Evolutionary conservation across 2,329 filamentous ascomycete genomes (phyloP).

Genomic region (Cercospora zeina): DNA sequence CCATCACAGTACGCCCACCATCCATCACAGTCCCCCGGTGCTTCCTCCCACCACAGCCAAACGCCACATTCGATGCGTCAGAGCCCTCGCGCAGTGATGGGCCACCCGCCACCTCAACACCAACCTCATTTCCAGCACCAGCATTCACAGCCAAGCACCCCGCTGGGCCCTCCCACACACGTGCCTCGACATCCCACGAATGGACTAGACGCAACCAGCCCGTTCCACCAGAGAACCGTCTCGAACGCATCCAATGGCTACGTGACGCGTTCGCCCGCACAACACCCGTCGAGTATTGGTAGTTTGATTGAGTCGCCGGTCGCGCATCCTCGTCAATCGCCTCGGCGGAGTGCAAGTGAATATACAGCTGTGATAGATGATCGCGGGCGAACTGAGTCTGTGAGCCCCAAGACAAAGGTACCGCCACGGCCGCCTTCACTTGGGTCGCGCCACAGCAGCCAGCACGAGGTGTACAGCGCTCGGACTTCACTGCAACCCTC

Average conservation of each 20-base stretch:
- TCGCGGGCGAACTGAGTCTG: conserved; percentile 68
- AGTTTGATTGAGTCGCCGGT: conserved; percentile 47
- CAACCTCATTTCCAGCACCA: conserved; percentile 29
- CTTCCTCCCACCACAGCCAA: conserved; percentile 38
- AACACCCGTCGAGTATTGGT: conserved; percentile 36
- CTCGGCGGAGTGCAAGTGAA: conserved; percentile 34
- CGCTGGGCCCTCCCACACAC: conserved; percentile 49
- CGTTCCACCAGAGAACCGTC: conserved; percentile 38
- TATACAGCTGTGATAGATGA: conserved; percentile 57
- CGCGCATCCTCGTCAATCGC: conserved; percentile 31
- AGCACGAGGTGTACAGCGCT: conserved; percentile 35
- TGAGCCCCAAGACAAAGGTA: conserved; percentile 70
- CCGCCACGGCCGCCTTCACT: conserved; percentile 36
- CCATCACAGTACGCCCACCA: conserved; percentile 30
- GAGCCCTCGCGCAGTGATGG: conserved; percentile 33
- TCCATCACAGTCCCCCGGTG: conserved; percentile 39
- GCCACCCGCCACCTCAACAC: conserved; percentile 35
- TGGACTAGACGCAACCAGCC: conserved; percentile 35
- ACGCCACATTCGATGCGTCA: conserved; percentile 38
- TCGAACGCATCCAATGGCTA: conserved; percentile 39
- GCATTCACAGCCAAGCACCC: conserved; percentile 53
- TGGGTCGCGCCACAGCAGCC: conserved; percentile 39
- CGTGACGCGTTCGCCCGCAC: conserved; percentile 35
- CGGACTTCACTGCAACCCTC: conserved; percentile 33
- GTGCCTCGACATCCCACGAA: conserved; percentile 35